Base-by-base conservation (phyloP, 768 basidiomycete genomes). In the Rickenella mellea region DNA sequence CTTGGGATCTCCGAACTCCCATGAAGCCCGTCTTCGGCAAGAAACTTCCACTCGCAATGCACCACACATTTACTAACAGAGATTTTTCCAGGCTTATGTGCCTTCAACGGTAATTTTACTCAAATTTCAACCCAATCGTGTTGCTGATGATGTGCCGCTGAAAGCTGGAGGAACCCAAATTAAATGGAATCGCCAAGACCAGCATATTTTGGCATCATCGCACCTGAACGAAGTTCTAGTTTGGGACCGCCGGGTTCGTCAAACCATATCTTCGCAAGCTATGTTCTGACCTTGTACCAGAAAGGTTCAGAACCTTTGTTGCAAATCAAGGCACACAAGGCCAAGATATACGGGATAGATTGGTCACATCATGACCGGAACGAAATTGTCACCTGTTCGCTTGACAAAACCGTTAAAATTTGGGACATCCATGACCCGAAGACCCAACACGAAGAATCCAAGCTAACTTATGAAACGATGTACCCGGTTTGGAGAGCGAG, bases 271-370 rank as follows among this genome's bases (percentile, higher is more conserved):
- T 17, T 9, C 9, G n/a, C 21, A 10, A 1, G 27, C 12, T 25
- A 27, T 22, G 11, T 10, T 11, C 7, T 44, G 11, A 22, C 40
- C 5, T 38, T 39, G 11, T 24, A 28, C 17, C 49, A 92, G 83
- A 94, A 92, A 80, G 90, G 89, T 6, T 91, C 86, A 5, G 69
- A 92, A 6, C 88, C 89, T 2, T 63, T 87, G 5, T 70, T 76
- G 9, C 71, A 71, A 5, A 82, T 97, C 44, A 67, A 70, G 22
- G 93, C 89, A 0, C 93, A 98, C 54, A 68, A 66, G n/a, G 78
- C 88, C 26, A 91, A 92, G 61, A 96, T 97, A 33, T 97, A 99
- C 48, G 96, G 96, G 2, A 91, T 99, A 41, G 94, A 98, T 61
- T 99, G 94, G 93, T 82, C 89, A 6, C 80, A 89, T 39, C 66